Conservation (phyloP, 495 filamentous ascomycete species). For the Aspergillus bridgeri region DNA sequence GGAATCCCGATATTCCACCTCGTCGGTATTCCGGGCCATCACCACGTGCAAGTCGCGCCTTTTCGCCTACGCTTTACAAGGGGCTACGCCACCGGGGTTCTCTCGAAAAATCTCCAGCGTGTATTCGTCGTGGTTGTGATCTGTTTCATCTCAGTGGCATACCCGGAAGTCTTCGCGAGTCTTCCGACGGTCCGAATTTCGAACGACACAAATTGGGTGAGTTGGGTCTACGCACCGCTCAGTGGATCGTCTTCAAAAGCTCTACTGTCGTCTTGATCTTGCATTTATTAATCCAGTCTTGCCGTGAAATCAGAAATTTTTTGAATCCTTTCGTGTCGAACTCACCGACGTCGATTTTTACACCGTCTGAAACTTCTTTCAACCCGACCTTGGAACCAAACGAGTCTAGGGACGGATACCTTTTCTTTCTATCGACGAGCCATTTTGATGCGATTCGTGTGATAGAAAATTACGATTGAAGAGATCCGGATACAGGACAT, state of each 20-base stretch:
- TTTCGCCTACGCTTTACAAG: constrained; percentile 18
- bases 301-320: not conserved
- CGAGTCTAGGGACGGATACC: not conserved
- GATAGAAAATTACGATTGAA: constrained; percentile 18
- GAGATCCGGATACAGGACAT: not conserved
- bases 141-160: constrained; percentile 3
- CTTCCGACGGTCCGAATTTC: constrained; percentile 14
- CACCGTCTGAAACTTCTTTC: constrained; percentile 4
- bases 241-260: not conserved
- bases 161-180: constrained; percentile 13
- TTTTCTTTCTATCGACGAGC: not conserved
- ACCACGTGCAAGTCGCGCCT: constrained; percentile 27
- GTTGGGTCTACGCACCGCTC: not conserved
- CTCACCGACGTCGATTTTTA: not conserved
- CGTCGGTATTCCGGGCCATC: constrained; percentile 11
- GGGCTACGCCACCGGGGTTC: constrained; percentile 15
- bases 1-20: not conserved
- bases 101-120: constrained; percentile 3
- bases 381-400: constrained; percentile 4
- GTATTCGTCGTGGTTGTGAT: constrained; percentile 11
- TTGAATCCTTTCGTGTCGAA: not conserved
- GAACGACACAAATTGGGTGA: constrained; percentile 11
- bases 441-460: constrained; percentile 29
- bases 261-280: constrained; percentile 4
- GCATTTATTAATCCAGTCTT: not conserved